A percentile compares a stretch with the other conserved stretches of the same genome.
These are phyloP conservation scores for Colletotrichum tofieldiae DNA, from an alignment of 2,329 filamentous ascomycete genomes.

Conservation along the genomic window DNA sequence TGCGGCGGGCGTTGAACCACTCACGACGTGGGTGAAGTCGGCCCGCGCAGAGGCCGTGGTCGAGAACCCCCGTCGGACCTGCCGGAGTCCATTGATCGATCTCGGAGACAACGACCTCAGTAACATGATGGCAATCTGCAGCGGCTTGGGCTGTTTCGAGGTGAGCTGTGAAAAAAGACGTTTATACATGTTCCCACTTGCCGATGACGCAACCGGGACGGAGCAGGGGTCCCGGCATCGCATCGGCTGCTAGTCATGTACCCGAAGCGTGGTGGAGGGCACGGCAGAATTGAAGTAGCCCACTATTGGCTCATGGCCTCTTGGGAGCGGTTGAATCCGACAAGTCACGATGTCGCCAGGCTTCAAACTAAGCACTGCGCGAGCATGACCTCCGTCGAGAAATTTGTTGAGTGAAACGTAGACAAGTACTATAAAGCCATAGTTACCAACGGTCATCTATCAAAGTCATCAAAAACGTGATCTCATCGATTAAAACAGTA, in stretches of 20 bases:
- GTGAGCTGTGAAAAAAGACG: background rate
- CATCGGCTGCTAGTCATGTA: conserved; percentile 1
- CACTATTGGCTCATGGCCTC: background rate
- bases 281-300: background rate
- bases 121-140: conserved; percentile 13
- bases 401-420: background rate
- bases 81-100: conserved; percentile 9
- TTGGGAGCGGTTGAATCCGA: background rate
- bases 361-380: background rate
- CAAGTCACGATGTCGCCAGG: background rate
- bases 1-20: conserved; percentile 40
- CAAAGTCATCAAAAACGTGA: conserved; percentile 14
- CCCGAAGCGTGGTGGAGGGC: background rate
- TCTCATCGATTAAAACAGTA: conserved; percentile 35
- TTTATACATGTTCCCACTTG: conserved; percentile 18
- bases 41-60: conserved; percentile 51
- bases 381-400: no score
- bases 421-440: background rate
- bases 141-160: background rate
- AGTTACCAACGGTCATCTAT: no score
- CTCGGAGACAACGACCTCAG: conserved; percentile 7
- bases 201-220: conserved; percentile 32
- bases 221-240: conserved; percentile 13
- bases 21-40: conserved; percentile 65
- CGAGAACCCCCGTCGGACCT: conserved; percentile 51